Conservation (phyloP, 2,329 filamentous ascomycete genomes). For the Didymella keratinophila region DNA sequence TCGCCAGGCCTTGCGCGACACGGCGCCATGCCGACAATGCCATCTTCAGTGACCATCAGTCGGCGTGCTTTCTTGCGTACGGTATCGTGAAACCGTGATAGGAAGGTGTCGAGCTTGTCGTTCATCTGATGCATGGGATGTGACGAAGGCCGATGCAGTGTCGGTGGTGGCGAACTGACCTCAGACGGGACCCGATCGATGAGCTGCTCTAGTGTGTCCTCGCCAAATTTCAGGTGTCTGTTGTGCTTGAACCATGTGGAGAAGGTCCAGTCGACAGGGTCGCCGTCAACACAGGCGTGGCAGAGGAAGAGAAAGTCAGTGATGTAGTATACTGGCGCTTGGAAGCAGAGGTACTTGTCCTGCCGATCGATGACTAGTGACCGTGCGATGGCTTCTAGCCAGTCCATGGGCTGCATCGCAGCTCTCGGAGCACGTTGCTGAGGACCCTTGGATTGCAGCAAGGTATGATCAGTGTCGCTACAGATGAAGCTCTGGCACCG, state of each 20-base stretch:
- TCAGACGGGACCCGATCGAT: conserved; percentile 19
- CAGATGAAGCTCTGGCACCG: conserved; percentile 40
- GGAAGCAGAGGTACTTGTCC: conserved; percentile 44
- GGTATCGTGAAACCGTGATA: conserved; percentile 42
- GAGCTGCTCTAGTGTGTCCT: conserved; percentile 27
- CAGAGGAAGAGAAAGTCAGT: conserved; percentile 40
- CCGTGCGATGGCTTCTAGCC: conserved; percentile 33
- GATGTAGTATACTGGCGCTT: conserved; percentile 35
- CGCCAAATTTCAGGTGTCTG: conserved; percentile 26
- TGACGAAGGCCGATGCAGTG: conserved; percentile 25
- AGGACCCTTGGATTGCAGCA: conserved; percentile 20
- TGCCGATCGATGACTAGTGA: conserved; percentile 41
- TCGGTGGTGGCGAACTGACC: conserved; percentile 10
- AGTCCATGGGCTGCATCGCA: conserved; percentile 26
- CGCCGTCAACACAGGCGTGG: conserved; percentile 28
- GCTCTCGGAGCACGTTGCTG: conserved; percentile 20
- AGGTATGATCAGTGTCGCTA: conserved; percentile 23
- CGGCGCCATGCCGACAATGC: conserved; percentile 40
- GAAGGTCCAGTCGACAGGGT: conserved; percentile 38
- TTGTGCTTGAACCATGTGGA: conserved; percentile 40
- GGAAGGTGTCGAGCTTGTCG: conserved; percentile 35
- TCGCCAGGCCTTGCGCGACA: conserved; percentile 41
- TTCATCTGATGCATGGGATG: conserved; percentile 27
- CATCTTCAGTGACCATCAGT: conserved; percentile 38
- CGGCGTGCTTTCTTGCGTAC: conserved; percentile 41